phyloP scores from a whole-genome alignment of 106 monocot genomes.

The Apostasia ramifera region DNA sequence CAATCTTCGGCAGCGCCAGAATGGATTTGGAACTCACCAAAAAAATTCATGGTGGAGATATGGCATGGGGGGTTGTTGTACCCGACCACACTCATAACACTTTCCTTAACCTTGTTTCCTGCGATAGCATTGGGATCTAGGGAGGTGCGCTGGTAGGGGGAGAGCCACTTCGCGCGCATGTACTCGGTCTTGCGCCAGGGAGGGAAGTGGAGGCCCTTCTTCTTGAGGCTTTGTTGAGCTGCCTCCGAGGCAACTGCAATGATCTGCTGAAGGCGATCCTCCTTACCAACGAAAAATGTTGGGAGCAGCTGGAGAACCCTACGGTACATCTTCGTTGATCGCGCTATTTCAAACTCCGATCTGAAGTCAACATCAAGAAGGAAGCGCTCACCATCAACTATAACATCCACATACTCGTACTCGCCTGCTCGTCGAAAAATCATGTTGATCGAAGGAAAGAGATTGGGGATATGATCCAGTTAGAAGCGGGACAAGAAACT shows the following conservation, averaged over 20 bases:
- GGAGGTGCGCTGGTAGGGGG: conserved; percentile 9
- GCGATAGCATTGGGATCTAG: background rate
- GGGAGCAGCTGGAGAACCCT: conserved; percentile 51
- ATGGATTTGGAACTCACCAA: conserved; percentile 1
- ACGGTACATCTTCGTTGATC: conserved; percentile 55
- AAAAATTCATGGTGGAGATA: conserved; percentile 5
- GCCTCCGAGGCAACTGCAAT: conserved; percentile 48
- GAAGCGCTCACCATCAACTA: conserved; percentile 35
- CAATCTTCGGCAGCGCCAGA: background rate
- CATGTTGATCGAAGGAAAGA: no score
- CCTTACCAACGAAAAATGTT: conserved; percentile 49
- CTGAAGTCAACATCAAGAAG: conserved; percentile 64
- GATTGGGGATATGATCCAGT: background rate
- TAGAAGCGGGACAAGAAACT: background rate
- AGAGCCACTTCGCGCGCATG: conserved; percentile 62
- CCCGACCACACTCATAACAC: conserved; percentile 8
- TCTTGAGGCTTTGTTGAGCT: conserved; percentile 57
- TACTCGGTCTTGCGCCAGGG: conserved; percentile 75
- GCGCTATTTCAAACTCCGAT: conserved; percentile 74
- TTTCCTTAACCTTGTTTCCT: background rate
- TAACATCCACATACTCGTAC: conserved; percentile 66
- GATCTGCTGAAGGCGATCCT: conserved; percentile 43
- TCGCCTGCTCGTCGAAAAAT: conserved; percentile 22
- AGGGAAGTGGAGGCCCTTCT: conserved; percentile 65
- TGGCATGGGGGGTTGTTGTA: background rate